Conservation (phyloP, 2,329 filamentous ascomycete genomes). For the Ceratocystis papillata region DNA sequence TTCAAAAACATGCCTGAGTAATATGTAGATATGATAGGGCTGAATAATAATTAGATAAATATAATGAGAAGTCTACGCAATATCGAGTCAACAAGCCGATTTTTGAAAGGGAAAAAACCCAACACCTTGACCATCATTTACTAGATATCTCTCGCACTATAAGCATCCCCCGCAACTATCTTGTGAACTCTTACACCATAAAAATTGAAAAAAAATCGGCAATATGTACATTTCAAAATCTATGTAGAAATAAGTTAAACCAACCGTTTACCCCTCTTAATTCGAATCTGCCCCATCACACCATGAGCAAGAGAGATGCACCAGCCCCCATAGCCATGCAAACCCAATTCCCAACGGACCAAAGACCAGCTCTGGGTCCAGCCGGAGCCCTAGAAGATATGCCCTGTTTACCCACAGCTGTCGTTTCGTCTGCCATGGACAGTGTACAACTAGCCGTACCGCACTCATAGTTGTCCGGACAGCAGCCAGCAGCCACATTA, state of each 20-base stretch:
- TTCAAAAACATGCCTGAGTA: slow-evolving; percentile 55
- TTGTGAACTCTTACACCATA: too few species aligned
- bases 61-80: neutral
- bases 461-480: slow-evolving; percentile 65
- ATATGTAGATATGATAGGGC: slow-evolving; percentile 18
- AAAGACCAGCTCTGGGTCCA: too few species aligned
- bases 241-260: neutral
- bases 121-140: too few species aligned
- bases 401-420: slow-evolving; percentile 45
- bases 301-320: neutral
- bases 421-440: slow-evolving; percentile 41
- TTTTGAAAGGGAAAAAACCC: too few species aligned
- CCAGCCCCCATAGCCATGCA: neutral
- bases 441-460: slow-evolving; percentile 62
- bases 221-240: slow-evolving; percentile 11
- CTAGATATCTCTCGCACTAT: too few species aligned
- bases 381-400: slow-evolving; percentile 30
- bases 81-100: too few species aligned
- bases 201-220: too few species aligned
- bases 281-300: neutral
- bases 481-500: slow-evolving; percentile 67
- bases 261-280: too few species aligned
- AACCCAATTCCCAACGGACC: neutral
- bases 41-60: slow-evolving; percentile 1
- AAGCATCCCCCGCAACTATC: too few species aligned